These are phyloP conservation scores for Trypethelium eluteriae DNA, from an alignment of 495 filamentous ascomycete genomes.

Conservation along the genomic window DNA sequence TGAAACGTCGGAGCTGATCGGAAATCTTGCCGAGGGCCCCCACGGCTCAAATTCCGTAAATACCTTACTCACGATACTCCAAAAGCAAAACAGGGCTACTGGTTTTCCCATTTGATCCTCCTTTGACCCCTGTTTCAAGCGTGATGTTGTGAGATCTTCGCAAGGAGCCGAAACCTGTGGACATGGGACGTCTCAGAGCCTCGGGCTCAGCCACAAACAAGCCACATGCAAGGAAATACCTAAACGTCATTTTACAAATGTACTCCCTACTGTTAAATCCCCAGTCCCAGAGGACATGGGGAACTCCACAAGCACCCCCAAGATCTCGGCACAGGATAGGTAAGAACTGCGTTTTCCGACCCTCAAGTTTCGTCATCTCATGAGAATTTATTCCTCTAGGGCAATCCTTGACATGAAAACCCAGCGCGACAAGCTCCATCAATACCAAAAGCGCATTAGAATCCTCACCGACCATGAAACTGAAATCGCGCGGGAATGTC, in stretches of 20 bases:
- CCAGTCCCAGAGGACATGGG: conserved; percentile 44
- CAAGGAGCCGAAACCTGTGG: no score
- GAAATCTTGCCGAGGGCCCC: no score
- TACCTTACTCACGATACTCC: no score
- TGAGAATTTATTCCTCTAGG: conserved; percentile 37
- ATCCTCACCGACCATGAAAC: conserved; percentile 77
- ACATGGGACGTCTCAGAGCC: no score
- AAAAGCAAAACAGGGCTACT: no score
- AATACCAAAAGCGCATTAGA: conserved; percentile 84
- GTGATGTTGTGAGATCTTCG: no score
- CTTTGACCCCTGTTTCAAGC: no score
- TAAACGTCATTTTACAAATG: conserved; percentile 1
- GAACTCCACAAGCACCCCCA: conserved; percentile 55
- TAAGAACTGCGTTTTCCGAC: conserved; percentile 29
- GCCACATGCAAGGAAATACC: background rate
- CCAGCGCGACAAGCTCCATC: conserved; percentile 92
- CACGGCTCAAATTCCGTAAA: no score
- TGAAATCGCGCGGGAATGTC: conserved; percentile 70
- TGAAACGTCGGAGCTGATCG: no score
- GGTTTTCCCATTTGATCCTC: no score
- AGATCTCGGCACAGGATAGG: conserved; percentile 68
- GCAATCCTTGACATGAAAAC: conserved; percentile 95
- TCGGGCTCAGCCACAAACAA: background rate
- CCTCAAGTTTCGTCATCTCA: conserved; percentile 3
- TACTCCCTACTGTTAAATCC: no score